A percentile compares a stretch with the other conserved stretches of the same genome.
phyloP scores from a whole-genome alignment of 2,329 filamentous ascomycete species.

The Plenodomus tracheiphilus region DNA sequence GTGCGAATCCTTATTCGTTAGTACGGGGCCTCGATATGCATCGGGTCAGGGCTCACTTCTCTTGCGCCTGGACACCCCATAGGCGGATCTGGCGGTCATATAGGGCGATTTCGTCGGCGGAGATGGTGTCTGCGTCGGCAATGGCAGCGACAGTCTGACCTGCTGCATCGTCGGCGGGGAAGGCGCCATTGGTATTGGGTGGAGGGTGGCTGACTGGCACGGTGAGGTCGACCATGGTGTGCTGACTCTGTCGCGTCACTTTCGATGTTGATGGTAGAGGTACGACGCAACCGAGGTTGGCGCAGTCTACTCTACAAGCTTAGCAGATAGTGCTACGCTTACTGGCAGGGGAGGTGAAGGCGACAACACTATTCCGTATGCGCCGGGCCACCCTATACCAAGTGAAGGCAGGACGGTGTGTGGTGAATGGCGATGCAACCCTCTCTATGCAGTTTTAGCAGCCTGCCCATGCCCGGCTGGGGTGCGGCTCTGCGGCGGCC shows the following conservation, averaged over 20 bases:
- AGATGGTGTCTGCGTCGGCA: slow-evolving; percentile 47
- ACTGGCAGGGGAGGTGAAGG: too few species aligned
- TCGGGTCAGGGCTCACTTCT: slow-evolving; percentile 55
- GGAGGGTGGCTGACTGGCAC: slow-evolving; percentile 7
- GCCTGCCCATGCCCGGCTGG: too few species aligned
- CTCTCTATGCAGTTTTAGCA: too few species aligned
- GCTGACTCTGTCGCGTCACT: not conserved
- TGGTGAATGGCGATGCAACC: too few species aligned
- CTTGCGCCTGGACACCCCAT: slow-evolving; percentile 94
- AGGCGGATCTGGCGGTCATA: slow-evolving; percentile 97
- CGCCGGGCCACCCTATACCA: too few species aligned
- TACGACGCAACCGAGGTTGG: too few species aligned
- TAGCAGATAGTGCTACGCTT: too few species aligned
- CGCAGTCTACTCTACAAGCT: too few species aligned
- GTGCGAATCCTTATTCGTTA: slow-evolving; percentile 70
- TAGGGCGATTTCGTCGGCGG: slow-evolving; percentile 86
- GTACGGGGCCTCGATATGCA: not conserved
- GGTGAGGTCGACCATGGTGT: slow-evolving; percentile 25
- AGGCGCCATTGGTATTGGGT: slow-evolving; percentile 27
- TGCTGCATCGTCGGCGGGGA: slow-evolving; percentile 38
- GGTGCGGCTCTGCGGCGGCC: slow-evolving; percentile 18
- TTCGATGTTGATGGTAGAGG: not conserved
- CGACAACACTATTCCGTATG: too few species aligned
- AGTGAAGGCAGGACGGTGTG: too few species aligned
- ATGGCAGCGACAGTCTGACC: slow-evolving; percentile 44